phyloP scores from a whole-genome alignment of 306 rosid species.

The Neltuma alba region DNA sequence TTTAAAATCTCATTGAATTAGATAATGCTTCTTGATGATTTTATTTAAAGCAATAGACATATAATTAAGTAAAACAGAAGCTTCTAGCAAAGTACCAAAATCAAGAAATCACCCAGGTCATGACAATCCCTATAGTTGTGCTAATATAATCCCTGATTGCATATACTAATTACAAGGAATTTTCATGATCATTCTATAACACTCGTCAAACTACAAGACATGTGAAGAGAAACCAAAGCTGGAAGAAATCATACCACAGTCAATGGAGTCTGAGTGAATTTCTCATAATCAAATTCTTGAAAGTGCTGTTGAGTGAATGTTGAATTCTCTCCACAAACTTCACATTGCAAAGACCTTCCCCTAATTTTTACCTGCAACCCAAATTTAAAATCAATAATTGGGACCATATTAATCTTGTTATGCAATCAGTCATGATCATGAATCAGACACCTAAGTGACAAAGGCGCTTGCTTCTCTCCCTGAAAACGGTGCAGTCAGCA shows the following conservation, averaged over 20 bases:
- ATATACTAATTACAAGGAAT: not conserved
- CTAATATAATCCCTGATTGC: not conserved
- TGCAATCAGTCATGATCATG: not conserved
- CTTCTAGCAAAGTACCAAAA: too few species aligned
- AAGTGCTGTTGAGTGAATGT: conserved; percentile 60
- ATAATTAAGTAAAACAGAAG: too few species aligned
- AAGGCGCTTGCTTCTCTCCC: not conserved
- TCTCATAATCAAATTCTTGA: conserved; percentile 83
- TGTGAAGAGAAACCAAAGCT: conserved; percentile 9
- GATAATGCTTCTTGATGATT: too few species aligned
- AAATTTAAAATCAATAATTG: conserved; percentile 18
- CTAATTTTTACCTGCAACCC: conserved; percentile 83
- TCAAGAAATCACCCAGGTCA: too few species aligned
- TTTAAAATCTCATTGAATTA: too few species aligned
- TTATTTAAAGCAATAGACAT: too few species aligned
- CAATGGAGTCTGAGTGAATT: conserved; percentile 80
- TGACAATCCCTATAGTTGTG: not conserved
- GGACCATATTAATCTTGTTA: conserved; percentile 1
- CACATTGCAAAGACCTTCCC: conserved; percentile 80
- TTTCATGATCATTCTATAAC: not conserved
- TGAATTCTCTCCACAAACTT: conserved; percentile 76
- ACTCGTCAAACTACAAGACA: conserved; percentile 4
- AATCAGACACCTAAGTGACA: not conserved
- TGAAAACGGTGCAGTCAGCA: not conserved
- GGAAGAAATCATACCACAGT: conserved; percentile 58